Evolutionary conservation across 495 filamentous ascomycete species (phyloP), one percentile per base, ranked within the genome.

Genomic region (Xylaria bambusicola): DNA sequence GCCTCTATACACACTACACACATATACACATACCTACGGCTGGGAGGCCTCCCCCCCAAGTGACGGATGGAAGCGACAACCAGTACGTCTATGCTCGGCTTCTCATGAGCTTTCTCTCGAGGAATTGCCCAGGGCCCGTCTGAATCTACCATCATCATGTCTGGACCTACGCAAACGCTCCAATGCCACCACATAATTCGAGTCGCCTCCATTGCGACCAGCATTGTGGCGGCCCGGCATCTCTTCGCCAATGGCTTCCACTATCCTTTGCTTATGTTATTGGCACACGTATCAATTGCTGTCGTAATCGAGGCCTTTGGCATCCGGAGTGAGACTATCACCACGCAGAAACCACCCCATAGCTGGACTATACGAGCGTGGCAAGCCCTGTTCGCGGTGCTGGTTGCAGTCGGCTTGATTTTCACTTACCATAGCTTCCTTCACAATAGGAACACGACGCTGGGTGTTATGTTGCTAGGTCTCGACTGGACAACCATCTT

Each of bases 341-440:
- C 13, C 15, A 6, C 17, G 17, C 57, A 46, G 57, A 53, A 36
- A 46, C 40, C 20, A n/a, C 46, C 48, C 27, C 57, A 38, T 15
- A 38, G 31, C 57, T 52, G 26, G 57, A 29, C 13, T 36, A 29
- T 49, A 29, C 48, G 57, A 20, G 3, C 40, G 33, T 53, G 57
- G 48, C 49, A 52, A 26, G 57, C 57, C 33, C 15, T 60, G 9
- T 60, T 52, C 41, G 57, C 57, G 0, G 9, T 31, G 15, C 1
- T 26, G 13, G 23, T 53, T 18, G 57, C 57, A 9, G 29, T 60
- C 20, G 57, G 57, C n/a, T 46, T 60, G 6, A 18, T 60, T 49
- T 60, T 60, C 40, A 60, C 49, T 20, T 60, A 60, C 31, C 57
- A 60, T 31, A 60, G 57, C 41, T 60, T 60, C 20, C 57, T 60